These are phyloP conservation scores for Setomelanomma holmii DNA, from an alignment of 2,329 filamentous ascomycete genomes.

Conservation along the genomic window DNA sequence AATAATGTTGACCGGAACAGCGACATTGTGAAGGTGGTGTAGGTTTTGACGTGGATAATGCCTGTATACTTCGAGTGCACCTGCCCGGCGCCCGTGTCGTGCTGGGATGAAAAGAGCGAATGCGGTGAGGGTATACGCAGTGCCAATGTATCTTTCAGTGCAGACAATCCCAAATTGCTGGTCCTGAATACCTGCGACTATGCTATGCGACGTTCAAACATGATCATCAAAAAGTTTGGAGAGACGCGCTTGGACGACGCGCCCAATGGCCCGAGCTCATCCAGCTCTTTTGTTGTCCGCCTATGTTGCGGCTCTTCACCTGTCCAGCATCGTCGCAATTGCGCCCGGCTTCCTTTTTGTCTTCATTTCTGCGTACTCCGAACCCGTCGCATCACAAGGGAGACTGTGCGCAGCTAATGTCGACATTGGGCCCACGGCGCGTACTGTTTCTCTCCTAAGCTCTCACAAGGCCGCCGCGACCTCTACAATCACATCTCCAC, in stretches of 20 bases:
- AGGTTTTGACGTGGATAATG: not conserved
- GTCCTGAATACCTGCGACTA: not conserved
- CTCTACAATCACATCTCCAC: slow-evolving; percentile 6
- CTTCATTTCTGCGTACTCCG: slow-evolving; percentile 22
- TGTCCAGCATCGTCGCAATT: slow-evolving; percentile 36
- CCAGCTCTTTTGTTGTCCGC: slow-evolving; percentile 36
- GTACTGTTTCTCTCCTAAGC: slow-evolving; percentile 36
- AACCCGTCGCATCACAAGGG: slow-evolving; percentile 11
- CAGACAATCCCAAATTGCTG: not conserved
- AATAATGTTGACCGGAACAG: slow-evolving; percentile 30
- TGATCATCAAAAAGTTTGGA: slow-evolving; percentile 14
- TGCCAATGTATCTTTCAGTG: not conserved
- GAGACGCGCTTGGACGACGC: slow-evolving; percentile 25
- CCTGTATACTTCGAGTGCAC: not conserved
- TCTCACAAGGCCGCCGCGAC: slow-evolving; percentile 21
- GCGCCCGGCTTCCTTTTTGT: slow-evolving; percentile 23
- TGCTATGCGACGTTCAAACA: not conserved
- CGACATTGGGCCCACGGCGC: slow-evolving; percentile 36
- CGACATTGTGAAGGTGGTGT: slow-evolving; percentile 28
- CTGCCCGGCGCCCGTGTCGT: not conserved
- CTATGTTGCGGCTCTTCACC: slow-evolving; percentile 18
- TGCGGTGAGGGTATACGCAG: not conserved
- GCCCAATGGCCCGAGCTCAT: slow-evolving; percentile 22
- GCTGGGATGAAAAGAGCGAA: not conserved
- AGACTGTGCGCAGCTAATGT: slow-evolving; percentile 36